Evolutionary conservation across 1,139 yeast species (phyloP).

Genomic region (Magnusiomyces paraingens): DNA sequence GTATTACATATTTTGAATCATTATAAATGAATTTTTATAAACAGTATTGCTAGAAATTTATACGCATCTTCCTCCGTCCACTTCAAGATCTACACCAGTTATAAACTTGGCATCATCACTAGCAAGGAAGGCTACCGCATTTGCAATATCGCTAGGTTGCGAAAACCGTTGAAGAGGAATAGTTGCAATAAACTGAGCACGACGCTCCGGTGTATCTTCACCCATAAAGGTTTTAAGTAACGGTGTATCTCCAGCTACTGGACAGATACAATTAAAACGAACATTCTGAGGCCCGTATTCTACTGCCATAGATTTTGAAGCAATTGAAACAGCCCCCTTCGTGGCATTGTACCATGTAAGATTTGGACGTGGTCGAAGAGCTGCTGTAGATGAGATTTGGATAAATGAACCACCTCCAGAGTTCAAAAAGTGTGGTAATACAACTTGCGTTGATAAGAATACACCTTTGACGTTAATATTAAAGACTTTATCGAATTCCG

Average conservation of each 20-base stretch:
- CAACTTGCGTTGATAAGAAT: conserved; percentile 20
- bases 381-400: conserved; percentile 25
- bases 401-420: conserved; percentile 21
- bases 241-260: conserved; percentile 23
- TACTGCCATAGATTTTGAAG: conserved; percentile 22
- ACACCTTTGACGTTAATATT: conserved; percentile 27
- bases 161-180: conserved; percentile 15
- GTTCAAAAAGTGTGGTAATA: conserved; percentile 21
- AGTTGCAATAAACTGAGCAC: conserved; percentile 15
- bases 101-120: conserved; percentile 14
- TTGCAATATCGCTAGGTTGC: conserved; percentile 15
- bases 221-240: conserved; percentile 20
- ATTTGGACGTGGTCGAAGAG: conserved; percentile 21
- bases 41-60: too few species aligned
- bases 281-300: conserved; percentile 21
- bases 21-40: too few species aligned
- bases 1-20: too few species aligned
- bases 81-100: conserved; percentile 15
- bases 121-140: conserved; percentile 15
- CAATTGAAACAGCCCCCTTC: conserved; percentile 24
- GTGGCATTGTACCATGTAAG: conserved; percentile 25
- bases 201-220: conserved; percentile 20
- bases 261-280: conserved; percentile 21
- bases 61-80: conserved; percentile 17
- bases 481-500: conserved; percentile 25